Conservation (phyloP, 2,329 filamentous ascomycete genomes). For the Penicillium sp. region DNA sequence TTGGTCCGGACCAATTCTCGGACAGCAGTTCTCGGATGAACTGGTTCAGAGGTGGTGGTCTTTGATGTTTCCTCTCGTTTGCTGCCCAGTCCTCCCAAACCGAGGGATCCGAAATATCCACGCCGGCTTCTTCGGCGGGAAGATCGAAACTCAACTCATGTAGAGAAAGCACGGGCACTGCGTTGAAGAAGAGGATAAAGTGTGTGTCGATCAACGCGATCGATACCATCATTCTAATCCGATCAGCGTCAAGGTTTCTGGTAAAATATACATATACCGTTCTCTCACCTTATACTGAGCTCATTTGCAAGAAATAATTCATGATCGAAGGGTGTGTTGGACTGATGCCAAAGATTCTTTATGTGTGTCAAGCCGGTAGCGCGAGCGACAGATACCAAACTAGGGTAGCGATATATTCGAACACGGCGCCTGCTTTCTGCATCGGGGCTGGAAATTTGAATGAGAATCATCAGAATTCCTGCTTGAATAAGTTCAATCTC, state of each 20-base stretch:
- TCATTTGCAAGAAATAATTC: slow-evolving; percentile 11
- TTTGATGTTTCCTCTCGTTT: slow-evolving; percentile 7
- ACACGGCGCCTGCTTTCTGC: slow-evolving; percentile 11
- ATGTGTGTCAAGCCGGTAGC: slow-evolving; percentile 8
- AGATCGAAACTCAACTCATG: slow-evolving; percentile 17
- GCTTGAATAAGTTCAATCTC: slow-evolving; percentile 16
- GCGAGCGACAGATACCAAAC: slow-evolving; percentile 18
- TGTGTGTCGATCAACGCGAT: slow-evolving; percentile 22
- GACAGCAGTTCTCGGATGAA: slow-evolving; percentile 12
- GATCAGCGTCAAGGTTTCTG: too few species aligned
- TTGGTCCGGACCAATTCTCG: slow-evolving; percentile 6
- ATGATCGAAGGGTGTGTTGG: not conserved
- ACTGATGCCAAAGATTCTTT: slow-evolving; percentile 15
- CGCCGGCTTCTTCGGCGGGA: slow-evolving; percentile 16
- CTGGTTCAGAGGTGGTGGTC: slow-evolving; percentile 9
- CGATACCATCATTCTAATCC: slow-evolving; percentile 19
- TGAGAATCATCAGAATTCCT: slow-evolving; percentile 13
- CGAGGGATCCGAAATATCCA: slow-evolving; percentile 13
- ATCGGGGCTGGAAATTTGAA: slow-evolving; percentile 15
- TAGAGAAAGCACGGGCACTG: slow-evolving; percentile 7
- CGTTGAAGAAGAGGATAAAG: slow-evolving; percentile 21
- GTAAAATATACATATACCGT: too few species aligned
- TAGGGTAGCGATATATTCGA: slow-evolving; percentile 18
- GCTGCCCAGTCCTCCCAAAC: slow-evolving; percentile 12
- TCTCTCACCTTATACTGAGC: slow-evolving; percentile 12